These are phyloP conservation scores for Pseudogymnoascus sp. DNA, from an alignment of 2,329 filamentous ascomycete genomes.

Conservation along the genomic window DNA sequence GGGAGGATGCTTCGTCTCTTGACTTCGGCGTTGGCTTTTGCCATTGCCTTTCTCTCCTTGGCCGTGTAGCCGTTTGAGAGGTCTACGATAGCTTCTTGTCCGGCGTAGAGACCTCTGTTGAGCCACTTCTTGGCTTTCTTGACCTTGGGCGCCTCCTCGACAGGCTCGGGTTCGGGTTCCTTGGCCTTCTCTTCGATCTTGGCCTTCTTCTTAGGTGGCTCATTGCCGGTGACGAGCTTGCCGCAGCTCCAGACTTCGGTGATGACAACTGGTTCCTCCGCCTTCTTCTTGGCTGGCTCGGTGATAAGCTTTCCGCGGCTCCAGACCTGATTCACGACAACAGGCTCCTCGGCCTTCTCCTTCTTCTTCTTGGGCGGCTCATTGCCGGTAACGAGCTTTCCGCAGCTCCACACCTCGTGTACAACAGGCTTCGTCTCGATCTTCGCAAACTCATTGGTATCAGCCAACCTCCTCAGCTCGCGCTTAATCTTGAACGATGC, in stretches of 20 bases:
- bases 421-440: constrained; percentile 44
- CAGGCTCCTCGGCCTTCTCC: constrained; percentile 24
- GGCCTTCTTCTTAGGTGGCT: constrained; percentile 24
- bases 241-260: constrained; percentile 8
- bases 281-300: constrained; percentile 30
- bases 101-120: constrained; percentile 75
- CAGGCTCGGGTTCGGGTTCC: constrained; percentile 29
- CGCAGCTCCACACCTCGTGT: constrained; percentile 8
- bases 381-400: constrained; percentile 11
- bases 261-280: background rate
- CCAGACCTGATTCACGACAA: constrained; percentile 50
- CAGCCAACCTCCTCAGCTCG: constrained; percentile 50
- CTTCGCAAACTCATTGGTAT: constrained; percentile 53
- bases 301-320: constrained; percentile 55
- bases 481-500: constrained; percentile 41
- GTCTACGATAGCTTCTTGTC: constrained; percentile 46
- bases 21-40: constrained; percentile 30
- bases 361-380: constrained; percentile 23
- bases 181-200: constrained; percentile 26
- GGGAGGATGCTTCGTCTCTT: constrained; percentile 55
- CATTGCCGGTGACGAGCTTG: constrained; percentile 12
- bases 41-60: constrained; percentile 43
- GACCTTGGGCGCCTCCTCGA: constrained; percentile 32
- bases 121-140: constrained; percentile 62
- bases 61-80: constrained; percentile 10